Evolutionary conservation across 2,329 filamentous ascomycete genomes (phyloP).

Genomic region (Aspergillus neotritici): DNA sequence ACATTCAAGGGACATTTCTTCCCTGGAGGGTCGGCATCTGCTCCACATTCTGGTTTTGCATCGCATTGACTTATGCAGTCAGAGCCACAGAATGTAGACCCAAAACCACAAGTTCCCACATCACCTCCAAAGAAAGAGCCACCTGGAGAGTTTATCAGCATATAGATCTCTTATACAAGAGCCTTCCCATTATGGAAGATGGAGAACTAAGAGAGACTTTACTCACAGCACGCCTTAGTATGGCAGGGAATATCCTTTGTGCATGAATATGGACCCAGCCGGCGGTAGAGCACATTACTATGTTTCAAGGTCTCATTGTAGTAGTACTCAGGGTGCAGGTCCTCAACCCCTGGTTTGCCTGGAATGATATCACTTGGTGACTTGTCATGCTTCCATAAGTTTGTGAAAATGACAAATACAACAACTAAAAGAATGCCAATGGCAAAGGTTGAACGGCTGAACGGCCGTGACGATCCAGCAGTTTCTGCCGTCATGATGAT

Average conservation of each 20-base stretch:
- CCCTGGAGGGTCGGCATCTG: slow-evolving; percentile 16
- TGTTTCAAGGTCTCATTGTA: neutral
- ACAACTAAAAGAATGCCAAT: too few relatives aligned
- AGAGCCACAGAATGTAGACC: slow-evolving; percentile 15
- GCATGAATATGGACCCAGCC: neutral
- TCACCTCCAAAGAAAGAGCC: too few relatives aligned
- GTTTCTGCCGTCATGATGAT: too few relatives aligned
- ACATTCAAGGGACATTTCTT: slow-evolving; percentile 26
- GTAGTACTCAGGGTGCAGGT: neutral
- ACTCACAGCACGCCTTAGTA: slow-evolving; percentile 2
- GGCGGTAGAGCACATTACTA: neutral
- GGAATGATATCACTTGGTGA: too few relatives aligned
- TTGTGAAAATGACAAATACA: too few relatives aligned
- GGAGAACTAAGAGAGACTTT: too few relatives aligned
- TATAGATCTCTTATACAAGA: too few relatives aligned
- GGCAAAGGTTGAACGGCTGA: too few relatives aligned
- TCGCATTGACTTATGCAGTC: slow-evolving; percentile 30
- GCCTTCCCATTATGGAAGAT: too few relatives aligned
- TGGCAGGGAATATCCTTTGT: neutral
- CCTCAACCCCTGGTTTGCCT: neutral
- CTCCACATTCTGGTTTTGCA: slow-evolving; percentile 34
- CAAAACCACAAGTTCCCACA: slow-evolving; percentile 14
- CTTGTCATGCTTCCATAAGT: too few relatives aligned
- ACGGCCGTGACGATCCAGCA: too few relatives aligned
- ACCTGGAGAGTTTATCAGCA: neutral